These are phyloP conservation scores for Neonectria sp. DNA, from an alignment of 2,329 filamentous ascomycete species.

Conservation along the genomic window DNA sequence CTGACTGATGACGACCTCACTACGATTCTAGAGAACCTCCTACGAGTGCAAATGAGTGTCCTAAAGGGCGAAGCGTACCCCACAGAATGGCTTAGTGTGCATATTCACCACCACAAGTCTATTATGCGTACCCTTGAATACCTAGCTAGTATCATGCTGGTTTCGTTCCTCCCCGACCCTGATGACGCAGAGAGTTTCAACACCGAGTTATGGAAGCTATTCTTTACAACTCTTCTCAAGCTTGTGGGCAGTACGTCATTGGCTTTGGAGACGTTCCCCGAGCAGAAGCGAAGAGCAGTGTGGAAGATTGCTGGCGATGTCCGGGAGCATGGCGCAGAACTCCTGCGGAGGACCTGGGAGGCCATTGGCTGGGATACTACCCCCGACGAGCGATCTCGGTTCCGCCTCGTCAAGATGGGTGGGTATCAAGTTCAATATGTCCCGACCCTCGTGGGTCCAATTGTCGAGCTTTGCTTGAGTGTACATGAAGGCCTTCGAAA, in stretches of 20 bases:
- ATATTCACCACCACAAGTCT: slow-evolving; percentile 93
- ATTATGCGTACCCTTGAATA: slow-evolving; percentile 90
- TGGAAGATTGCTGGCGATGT: slow-evolving; percentile 99
- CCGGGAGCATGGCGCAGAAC: slow-evolving; percentile 88
- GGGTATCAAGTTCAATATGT: slow-evolving; percentile 99
- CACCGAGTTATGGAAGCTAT: slow-evolving; percentile 93
- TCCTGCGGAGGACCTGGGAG: slow-evolving; percentile 91
- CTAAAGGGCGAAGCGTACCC: slow-evolving; percentile 93
- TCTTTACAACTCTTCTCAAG: slow-evolving; percentile 90
- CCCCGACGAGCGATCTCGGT: slow-evolving; percentile 82
- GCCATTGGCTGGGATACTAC: slow-evolving; percentile 97
- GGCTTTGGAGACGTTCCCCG: slow-evolving; percentile 94
- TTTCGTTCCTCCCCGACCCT: slow-evolving; percentile 87
- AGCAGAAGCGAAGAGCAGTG: slow-evolving; percentile 94
- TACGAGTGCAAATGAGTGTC: slow-evolving; percentile 91
- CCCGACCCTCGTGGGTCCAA: slow-evolving; percentile 89
- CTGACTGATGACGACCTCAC: slow-evolving; percentile 81
- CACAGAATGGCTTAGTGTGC: slow-evolving; percentile 88
- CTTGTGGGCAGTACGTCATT: slow-evolving; percentile 91
- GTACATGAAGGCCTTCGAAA: slow-evolving; percentile 92
- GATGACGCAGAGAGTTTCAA: slow-evolving; percentile 95
- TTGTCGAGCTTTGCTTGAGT: slow-evolving; percentile 94
- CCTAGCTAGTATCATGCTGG: slow-evolving; percentile 83
- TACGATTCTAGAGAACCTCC: slow-evolving; percentile 81
- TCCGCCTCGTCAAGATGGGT: slow-evolving; percentile 87